phyloP scores from a whole-genome alignment of 2,329 filamentous ascomycete genomes.

The Sphaerulina musiva region DNA sequence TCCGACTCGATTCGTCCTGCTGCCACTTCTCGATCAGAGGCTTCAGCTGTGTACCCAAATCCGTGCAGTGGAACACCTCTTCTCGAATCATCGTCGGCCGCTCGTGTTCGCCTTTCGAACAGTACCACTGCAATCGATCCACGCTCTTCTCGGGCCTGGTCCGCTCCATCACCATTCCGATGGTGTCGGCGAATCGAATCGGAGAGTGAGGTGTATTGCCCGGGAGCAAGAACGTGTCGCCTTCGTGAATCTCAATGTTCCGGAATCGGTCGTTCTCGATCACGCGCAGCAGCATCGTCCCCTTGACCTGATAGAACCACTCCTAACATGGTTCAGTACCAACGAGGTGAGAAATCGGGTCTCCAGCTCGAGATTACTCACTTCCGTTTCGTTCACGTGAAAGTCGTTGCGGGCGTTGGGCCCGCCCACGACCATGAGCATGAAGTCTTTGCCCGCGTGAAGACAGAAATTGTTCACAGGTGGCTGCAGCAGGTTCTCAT shows the following conservation, averaged over 20 bases:
- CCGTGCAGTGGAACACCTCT: conserved; percentile 76
- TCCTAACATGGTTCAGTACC: conserved; percentile 49
- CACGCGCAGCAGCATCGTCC: conserved; percentile 87
- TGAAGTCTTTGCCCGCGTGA: conserved; percentile 78
- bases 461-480: conserved; percentile 98
- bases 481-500: conserved; percentile 83
- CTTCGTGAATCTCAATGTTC: conserved; percentile 84
- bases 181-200: conserved; percentile 83
- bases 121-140: conserved; percentile 89
- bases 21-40: conserved; percentile 77
- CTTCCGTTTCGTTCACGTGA: conserved; percentile 80
- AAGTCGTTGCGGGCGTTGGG: conserved; percentile 95
- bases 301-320: conserved; percentile 96
- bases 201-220: conserved; percentile 90
- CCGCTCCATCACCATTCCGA: conserved; percentile 91
- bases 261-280: conserved; percentile 67
- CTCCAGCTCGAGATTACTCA: neutral
- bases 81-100: conserved; percentile 62
- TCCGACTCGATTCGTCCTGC: conserved; percentile 60
- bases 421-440: conserved; percentile 90
- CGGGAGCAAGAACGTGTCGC: conserved; percentile 87
- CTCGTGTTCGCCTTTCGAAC: conserved; percentile 52
- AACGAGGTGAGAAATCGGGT: too few relatives aligned
- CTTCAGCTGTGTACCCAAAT: conserved; percentile 92
- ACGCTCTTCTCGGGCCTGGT: conserved; percentile 61